A percentile compares a stretch with the other conserved stretches of the same genome.
These are phyloP conservation scores for Fusarium sp. DNA, from an alignment of 2,329 filamentous ascomycete genomes.

Conservation along the genomic window DNA sequence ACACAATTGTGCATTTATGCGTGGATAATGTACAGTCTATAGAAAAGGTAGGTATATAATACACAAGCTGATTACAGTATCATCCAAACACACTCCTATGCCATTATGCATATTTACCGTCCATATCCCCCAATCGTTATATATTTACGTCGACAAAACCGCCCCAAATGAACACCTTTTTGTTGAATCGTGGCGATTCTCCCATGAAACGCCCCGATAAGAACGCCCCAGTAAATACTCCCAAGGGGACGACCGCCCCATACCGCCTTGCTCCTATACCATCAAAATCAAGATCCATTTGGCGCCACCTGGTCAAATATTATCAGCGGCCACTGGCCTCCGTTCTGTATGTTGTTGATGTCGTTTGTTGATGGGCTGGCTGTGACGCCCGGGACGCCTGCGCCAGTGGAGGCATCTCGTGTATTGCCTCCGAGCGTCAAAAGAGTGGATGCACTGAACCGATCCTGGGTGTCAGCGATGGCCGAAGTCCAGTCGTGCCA, in stretches of 20 bases:
- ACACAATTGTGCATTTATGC: conserved; percentile 3
- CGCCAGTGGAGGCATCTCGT: conserved; percentile 32
- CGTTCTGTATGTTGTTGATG: conserved; percentile 47
- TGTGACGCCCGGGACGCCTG: conserved; percentile 34
- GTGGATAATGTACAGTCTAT: conserved; percentile 38
- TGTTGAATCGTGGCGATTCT: conserved; percentile 8
- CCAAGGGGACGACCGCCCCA: conserved; percentile 13
- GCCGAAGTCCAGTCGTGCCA: conserved; percentile 69
- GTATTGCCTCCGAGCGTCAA: conserved; percentile 58
- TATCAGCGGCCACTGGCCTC: conserved; percentile 50
- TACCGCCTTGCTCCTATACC: not conserved
- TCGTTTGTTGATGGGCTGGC: conserved; percentile 42
- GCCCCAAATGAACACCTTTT: not conserved
- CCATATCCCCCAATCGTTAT: conserved; percentile 25
- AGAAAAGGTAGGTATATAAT: conserved; percentile 14
- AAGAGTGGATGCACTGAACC: conserved; percentile 63
- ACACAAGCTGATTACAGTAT: conserved; percentile 10
- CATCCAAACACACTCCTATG: not conserved
- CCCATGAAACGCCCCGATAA: conserved; percentile 17
- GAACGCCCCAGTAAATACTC: conserved; percentile 40
- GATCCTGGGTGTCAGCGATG: conserved; percentile 62
- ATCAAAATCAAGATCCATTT: conserved; percentile 43
- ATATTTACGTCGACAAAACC: conserved; percentile 21
- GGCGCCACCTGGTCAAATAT: conserved; percentile 49
- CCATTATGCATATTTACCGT: conserved; percentile 20